These are phyloP conservation scores for Thalassia testudinum DNA, from an alignment of 116 monocot species.

Conservation along the genomic window DNA sequence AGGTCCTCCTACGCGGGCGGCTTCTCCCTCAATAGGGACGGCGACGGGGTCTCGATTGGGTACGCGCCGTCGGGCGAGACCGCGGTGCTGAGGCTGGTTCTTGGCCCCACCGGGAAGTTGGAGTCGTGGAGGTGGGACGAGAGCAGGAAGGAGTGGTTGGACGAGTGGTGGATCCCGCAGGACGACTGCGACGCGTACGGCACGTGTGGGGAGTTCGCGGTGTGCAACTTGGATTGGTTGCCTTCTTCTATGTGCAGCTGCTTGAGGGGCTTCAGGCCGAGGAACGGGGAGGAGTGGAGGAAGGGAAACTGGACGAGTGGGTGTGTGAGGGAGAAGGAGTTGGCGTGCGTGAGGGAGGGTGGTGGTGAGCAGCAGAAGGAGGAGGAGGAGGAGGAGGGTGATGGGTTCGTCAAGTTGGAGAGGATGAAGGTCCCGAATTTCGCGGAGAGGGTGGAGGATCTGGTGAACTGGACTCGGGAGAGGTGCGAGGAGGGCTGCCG, in stretches of 20 bases:
- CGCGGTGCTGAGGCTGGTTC: neutral
- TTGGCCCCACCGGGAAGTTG: neutral
- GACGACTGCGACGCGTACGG: neutral
- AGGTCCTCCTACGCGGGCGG: neutral
- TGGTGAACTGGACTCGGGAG: neutral
- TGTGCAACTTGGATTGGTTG: neutral
- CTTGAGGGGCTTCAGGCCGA: constrained; percentile 2
- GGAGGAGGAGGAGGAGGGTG: neutral
- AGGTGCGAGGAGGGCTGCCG: neutral
- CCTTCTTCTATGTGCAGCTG: neutral
- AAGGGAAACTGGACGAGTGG: neutral
- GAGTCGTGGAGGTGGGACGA: neutral
- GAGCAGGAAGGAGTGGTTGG: neutral
- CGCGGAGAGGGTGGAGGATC: neutral
- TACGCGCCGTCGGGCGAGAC: neutral
- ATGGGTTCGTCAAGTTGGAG: neutral
- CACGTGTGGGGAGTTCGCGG: neutral
- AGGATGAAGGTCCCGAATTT: neutral
- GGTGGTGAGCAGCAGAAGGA: neutral
- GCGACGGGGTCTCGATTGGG: neutral
- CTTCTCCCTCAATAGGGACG: neutral
- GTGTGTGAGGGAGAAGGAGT: constrained; percentile 1
- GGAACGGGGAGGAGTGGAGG: constrained; percentile 1
- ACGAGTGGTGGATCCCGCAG: neutral
- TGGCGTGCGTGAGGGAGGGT: neutral